phyloP scores from a whole-genome alignment of 306 rosid genomes.

The Quercus glauca region DNA sequence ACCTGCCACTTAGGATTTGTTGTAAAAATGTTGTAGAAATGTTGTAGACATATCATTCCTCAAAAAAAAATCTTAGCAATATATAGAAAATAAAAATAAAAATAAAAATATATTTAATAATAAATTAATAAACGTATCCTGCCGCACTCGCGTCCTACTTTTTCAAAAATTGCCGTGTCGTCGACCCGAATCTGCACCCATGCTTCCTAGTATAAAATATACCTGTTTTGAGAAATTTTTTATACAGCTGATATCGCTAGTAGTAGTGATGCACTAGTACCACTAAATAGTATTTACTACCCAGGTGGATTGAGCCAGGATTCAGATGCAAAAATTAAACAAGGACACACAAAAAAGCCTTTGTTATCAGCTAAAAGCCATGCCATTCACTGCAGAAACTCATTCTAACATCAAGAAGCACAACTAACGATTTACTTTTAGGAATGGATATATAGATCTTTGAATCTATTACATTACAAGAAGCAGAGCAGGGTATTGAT shows the following conservation, averaged over 20 bases:
- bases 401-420: not conserved
- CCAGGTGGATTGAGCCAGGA: not conserved
- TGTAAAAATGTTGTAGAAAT: too few relatives aligned
- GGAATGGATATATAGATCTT: slow-evolving; percentile 1
- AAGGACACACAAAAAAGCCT: not conserved
- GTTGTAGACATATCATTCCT: too few relatives aligned
- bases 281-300: not conserved
- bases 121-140: too few relatives aligned
- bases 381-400: not conserved
- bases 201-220: not conserved
- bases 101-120: too few relatives aligned
- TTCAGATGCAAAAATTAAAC: not conserved
- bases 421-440: not conserved
- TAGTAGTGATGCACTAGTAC: not conserved
- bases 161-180: too few relatives aligned
- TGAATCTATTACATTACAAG: not conserved
- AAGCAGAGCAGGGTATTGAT: slow-evolving; percentile 10
- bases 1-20: too few relatives aligned
- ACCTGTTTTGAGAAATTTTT: not conserved
- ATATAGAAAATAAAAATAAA: too few relatives aligned
- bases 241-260: not conserved
- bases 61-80: too few relatives aligned
- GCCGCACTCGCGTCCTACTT: accelerated
- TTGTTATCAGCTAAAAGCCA: not conserved
- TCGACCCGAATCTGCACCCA: too few relatives aligned